Percentiles rank a stretch among this genome's conserved stretches.
phyloP scores from a whole-genome alignment of 768 basidiomycete genomes.

The Crepidotus variabilis region DNA sequence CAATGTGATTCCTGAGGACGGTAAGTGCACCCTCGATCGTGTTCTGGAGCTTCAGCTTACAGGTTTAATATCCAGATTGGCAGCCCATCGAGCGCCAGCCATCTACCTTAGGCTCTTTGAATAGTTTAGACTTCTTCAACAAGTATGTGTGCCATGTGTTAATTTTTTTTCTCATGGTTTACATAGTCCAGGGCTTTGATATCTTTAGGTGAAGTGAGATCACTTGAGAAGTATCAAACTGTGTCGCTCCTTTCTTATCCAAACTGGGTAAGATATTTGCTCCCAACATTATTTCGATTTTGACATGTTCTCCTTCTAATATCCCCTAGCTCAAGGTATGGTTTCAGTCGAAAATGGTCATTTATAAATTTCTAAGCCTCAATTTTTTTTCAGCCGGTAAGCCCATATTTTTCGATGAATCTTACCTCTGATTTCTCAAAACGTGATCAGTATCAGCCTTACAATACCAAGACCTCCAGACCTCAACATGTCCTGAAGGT shows the following conservation, averaged over 20 bases:
- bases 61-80: no score
- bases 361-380: background rate
- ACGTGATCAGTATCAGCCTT: background rate
- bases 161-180: no score
- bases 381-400: background rate
- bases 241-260: constrained; percentile 4
- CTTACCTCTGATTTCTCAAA: background rate
- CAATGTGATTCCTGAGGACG: no score
- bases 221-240: constrained; percentile 2
- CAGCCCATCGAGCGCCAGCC: no score
- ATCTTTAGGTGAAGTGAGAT: background rate
- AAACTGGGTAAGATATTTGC: constrained; percentile 1
- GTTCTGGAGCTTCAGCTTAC: no score
- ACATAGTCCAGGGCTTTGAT: background rate
- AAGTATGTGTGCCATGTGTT: no score
- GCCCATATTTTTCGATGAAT: background rate
- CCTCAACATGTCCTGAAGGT: constrained; percentile 6
- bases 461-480: constrained; percentile 1
- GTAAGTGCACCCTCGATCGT: no score
- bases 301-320: background rate
- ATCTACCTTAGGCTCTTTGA: no score
- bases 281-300: background rate
- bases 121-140: no score
- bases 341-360: background rate
- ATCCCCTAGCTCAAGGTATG: constrained; percentile 1